These are phyloP conservation scores for Diutina scorzettiae DNA, from an alignment of 1,139 yeast genomes.

Conservation along the genomic window DNA sequence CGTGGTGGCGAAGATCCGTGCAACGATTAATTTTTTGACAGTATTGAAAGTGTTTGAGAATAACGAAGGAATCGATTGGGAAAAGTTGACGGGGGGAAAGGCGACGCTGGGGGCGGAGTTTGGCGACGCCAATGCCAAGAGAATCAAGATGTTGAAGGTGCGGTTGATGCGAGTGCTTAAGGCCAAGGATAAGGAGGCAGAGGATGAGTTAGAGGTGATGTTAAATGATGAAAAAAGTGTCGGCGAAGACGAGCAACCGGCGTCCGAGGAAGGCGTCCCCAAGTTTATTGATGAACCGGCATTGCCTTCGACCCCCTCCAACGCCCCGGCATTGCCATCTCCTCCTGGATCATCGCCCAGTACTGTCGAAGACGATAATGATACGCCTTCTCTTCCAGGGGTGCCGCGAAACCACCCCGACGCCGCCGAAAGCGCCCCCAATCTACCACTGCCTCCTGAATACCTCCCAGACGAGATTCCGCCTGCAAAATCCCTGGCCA, in stretches of 20 bases:
- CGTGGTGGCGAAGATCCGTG: slow-evolving; percentile 19
- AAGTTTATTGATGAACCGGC: neutral
- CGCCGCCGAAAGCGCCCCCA: neutral
- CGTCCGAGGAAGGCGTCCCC: neutral
- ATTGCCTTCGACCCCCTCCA: neutral
- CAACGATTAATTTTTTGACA: slow-evolving; percentile 25
- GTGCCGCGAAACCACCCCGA: slow-evolving; percentile 1
- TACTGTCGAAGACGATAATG: neutral
- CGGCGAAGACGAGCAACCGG: neutral
- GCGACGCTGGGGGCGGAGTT: slow-evolving; percentile 17
- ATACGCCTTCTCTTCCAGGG: neutral
- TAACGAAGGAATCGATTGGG: slow-evolving; percentile 21
- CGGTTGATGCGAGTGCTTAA: slow-evolving; percentile 29
- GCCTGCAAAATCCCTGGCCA: neutral
- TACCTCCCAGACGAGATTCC: slow-evolving; percentile 1
- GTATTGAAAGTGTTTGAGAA: slow-evolving; percentile 19
- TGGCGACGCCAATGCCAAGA: slow-evolving; percentile 19
- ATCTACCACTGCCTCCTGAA: neutral
- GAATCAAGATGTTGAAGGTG: slow-evolving; percentile 26
- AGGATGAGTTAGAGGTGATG: slow-evolving; percentile 17
- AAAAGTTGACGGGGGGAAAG: slow-evolving; percentile 22
- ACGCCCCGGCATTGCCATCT: too few relatives aligned
- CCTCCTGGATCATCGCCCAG: too few relatives aligned
- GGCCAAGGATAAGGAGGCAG: slow-evolving; percentile 17
- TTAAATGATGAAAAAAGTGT: slow-evolving; percentile 12